Conservation (phyloP, 768 basidiomycete genomes). For the Mycena kentingensis region DNA sequence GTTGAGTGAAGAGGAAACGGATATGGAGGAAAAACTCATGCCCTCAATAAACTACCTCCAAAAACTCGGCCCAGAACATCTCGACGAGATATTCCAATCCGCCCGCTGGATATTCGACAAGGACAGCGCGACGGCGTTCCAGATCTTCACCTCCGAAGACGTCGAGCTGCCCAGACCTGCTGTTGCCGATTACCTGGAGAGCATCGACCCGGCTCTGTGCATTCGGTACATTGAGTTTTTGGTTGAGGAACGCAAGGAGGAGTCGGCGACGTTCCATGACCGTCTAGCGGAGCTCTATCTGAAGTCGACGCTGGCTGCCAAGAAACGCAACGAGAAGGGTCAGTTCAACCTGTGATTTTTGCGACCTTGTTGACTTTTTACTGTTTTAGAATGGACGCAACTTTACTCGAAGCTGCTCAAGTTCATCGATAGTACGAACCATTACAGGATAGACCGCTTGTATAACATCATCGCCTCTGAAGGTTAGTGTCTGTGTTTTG, state of each 20-base stretch:
- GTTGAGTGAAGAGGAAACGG: conserved; percentile 75
- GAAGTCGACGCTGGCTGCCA: conserved; percentile 59
- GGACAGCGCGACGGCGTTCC: conserved; percentile 72
- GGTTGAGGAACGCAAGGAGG: conserved; percentile 73
- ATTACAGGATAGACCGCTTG: conserved; percentile 77
- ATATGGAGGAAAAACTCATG: conserved; percentile 73
- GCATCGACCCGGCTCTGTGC: conserved; percentile 67
- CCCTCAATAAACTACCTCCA: conserved; percentile 91
- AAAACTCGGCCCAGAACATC: conserved; percentile 81
- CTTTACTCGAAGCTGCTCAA: conserved; percentile 70
- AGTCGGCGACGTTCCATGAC: conserved; percentile 74
- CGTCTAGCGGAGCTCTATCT: conserved; percentile 88
- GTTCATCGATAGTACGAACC: conserved; percentile 71
- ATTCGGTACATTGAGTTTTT: conserved; percentile 84
- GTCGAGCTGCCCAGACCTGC: conserved; percentile 80
- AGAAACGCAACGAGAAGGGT: conserved; percentile 63
- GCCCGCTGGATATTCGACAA: conserved; percentile 85
- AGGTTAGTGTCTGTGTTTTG: conserved; percentile 45
- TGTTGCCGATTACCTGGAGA: conserved; percentile 79
- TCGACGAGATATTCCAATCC: conserved; percentile 79
- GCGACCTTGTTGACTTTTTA: not conserved
- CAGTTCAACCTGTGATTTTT: conserved; percentile 22
- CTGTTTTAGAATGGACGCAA: conserved; percentile 37
- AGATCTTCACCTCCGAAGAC: conserved; percentile 97
- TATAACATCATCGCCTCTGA: conserved; percentile 82